Conservation (phyloP, 768 basidiomycete genomes). For the Naganishia vishniacii region DNA sequence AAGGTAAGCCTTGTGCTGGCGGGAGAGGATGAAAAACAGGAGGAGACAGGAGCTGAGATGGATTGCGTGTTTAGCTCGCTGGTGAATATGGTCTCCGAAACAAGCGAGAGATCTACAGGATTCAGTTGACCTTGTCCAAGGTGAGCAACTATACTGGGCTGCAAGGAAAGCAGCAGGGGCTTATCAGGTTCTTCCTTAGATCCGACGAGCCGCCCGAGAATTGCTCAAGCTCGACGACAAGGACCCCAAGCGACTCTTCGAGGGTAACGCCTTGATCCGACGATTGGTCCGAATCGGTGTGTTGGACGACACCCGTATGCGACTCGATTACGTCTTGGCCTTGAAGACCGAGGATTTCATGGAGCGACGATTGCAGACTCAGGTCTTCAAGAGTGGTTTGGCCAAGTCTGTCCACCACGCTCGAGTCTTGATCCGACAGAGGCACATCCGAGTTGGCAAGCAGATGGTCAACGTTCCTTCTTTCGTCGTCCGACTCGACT, state of each 20-base stretch:
- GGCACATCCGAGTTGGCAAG: conserved; percentile 99
- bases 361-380: conserved; percentile 96
- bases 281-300: conserved; percentile 98
- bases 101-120: conserved; percentile 99
- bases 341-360: conserved; percentile 99
- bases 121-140: conserved; percentile 93
- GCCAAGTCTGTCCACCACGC: conserved; percentile 99
- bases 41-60: conserved; percentile 2
- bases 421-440: conserved; percentile 92
- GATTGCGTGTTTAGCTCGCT: conserved; percentile 65
- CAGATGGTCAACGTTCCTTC: conserved; percentile 99
- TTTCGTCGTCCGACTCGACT: conserved; percentile 97
- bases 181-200: conserved; percentile 49
- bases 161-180: background rate
- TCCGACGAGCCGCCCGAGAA: conserved; percentile 99
- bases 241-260: conserved; percentile 99
- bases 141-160: conserved; percentile 29
- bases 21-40: background rate
- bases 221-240: conserved; percentile 99
- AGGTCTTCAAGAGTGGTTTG: conserved; percentile 94
- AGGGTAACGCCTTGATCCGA: conserved; percentile 57
- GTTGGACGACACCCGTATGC: conserved; percentile 97
- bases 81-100: conserved; percentile 99
- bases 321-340: conserved; percentile 99
- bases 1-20: conserved; percentile 60